Percentiles rank a stretch among this genome's conserved stretches.
These are phyloP conservation scores for Glomus cerebriforme DNA, from an alignment of 192 early-diverging fungal genomes.

Conservation along the genomic window DNA sequence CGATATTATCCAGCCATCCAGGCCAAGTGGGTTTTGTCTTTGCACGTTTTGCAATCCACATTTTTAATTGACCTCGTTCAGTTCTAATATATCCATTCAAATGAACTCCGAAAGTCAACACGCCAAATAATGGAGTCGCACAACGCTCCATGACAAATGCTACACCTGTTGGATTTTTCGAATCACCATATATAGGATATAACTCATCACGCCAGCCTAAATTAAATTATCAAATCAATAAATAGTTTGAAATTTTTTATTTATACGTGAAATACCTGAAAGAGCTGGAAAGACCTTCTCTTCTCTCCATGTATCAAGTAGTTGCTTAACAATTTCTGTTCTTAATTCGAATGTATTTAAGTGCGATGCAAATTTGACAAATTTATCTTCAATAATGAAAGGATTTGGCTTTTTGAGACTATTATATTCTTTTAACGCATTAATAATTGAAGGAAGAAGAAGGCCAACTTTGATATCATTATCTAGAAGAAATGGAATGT, in stretches of 20 bases:
- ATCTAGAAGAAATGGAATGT: slow-evolving; percentile 37
- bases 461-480: slow-evolving; percentile 44
- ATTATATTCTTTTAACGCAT: slow-evolving; percentile 42
- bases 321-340: slow-evolving; percentile 35
- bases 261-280: slow-evolving; percentile 25
- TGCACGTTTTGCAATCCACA: slow-evolving; percentile 90
- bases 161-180: slow-evolving; percentile 34
- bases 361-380: slow-evolving; percentile 41
- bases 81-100: slow-evolving; percentile 74
- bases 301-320: slow-evolving; percentile 45
- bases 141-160: slow-evolving; percentile 79
- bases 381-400: slow-evolving; percentile 44
- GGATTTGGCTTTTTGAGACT: slow-evolving; percentile 26
- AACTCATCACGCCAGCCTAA: slow-evolving; percentile 86
- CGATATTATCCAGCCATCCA: slow-evolving; percentile 75
- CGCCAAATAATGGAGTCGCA: slow-evolving; percentile 76
- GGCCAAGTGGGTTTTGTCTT: slow-evolving; percentile 86
- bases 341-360: slow-evolving; percentile 37
- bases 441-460: slow-evolving; percentile 37
- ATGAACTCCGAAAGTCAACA: slow-evolving; percentile 87
- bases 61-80: slow-evolving; percentile 49
- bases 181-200: slow-evolving; percentile 73
- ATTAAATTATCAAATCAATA: slow-evolving; percentile 23
- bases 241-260: too few species aligned
- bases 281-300: slow-evolving; percentile 38